These are phyloP conservation scores for Penicillium sp. DNA, from an alignment of 2,329 filamentous ascomycete genomes.

Conservation along the genomic window DNA sequence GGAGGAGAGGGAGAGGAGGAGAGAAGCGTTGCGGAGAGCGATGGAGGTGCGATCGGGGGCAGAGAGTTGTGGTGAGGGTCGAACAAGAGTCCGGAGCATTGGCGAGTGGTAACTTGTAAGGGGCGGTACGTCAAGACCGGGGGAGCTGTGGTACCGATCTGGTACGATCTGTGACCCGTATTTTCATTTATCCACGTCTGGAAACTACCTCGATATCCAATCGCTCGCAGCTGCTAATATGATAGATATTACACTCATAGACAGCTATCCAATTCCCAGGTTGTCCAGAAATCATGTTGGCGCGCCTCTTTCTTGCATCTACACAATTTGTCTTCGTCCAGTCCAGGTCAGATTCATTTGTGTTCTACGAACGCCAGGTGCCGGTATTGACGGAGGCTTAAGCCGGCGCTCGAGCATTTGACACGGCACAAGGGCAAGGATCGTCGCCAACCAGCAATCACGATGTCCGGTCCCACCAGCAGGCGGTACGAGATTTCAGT, in stretches of 20 bases:
- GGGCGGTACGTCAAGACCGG: slow-evolving; percentile 12
- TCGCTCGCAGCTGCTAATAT: too few relatives aligned
- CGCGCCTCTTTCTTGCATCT: not conserved
- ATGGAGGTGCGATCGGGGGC: not conserved
- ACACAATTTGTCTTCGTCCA: not conserved
- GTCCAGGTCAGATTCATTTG: not conserved
- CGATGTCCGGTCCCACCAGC: not conserved
- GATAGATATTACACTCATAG: too few relatives aligned
- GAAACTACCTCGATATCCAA: too few relatives aligned
- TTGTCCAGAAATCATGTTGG: not conserved
- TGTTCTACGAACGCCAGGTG: not conserved
- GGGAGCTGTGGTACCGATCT: slow-evolving; percentile 2
- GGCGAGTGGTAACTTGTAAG: slow-evolving; percentile 1
- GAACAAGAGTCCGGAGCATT: not conserved
- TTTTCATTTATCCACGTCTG: not conserved
- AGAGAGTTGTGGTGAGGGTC: not conserved
- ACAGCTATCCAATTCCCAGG: not conserved
- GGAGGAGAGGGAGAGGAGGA: not conserved
- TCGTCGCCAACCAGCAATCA: not conserved
- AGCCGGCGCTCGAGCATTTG: slow-evolving; percentile 3
- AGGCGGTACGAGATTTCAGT: not conserved
- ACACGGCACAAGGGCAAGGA: not conserved
- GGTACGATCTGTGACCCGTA: not conserved
- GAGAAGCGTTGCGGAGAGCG: not conserved
- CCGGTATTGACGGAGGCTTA: not conserved